Conservation (phyloP, 2,329 filamentous ascomycete species). For the Ilyonectria destructans region DNA sequence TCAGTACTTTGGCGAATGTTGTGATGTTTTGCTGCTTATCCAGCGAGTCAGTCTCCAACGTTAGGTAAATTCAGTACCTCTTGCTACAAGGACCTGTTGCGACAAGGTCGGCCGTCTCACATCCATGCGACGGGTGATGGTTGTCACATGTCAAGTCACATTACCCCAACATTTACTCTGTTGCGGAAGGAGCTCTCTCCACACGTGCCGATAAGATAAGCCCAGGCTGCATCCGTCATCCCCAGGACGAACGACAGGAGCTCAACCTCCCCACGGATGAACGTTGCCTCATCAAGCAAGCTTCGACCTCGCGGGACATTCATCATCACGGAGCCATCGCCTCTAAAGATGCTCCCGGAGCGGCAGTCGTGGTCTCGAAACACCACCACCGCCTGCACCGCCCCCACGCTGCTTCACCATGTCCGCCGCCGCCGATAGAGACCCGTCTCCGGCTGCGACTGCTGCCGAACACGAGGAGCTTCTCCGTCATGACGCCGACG, state of each 20-base stretch:
- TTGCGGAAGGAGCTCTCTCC: constrained; percentile 1
- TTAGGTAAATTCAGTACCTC: no score
- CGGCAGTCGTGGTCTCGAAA: constrained; percentile 36
- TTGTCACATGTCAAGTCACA: constrained; percentile 48
- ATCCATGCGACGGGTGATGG: not conserved
- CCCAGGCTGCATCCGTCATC: constrained; percentile 44
- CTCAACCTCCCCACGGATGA: constrained; percentile 24
- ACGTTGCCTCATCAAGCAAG: constrained; percentile 22
- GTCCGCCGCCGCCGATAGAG: constrained; percentile 37
- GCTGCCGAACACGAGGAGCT: constrained; percentile 36
- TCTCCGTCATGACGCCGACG: constrained; percentile 31
- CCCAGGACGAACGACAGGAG: constrained; percentile 31
- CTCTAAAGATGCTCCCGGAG: constrained; percentile 44
- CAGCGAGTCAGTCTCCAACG: not conserved
- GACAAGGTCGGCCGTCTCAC: no score
- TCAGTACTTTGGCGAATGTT: not conserved
- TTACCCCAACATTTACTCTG: constrained; percentile 6
- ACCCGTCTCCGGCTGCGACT: constrained; percentile 43
- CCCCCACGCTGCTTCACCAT: constrained; percentile 5
- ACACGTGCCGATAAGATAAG: constrained; percentile 55
- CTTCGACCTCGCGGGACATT: constrained; percentile 22
- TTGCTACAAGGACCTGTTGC: no score
- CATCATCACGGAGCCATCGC: constrained; percentile 22
- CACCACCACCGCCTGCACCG: constrained; percentile 21
- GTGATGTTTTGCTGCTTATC: not conserved